Base-by-base conservation (phyloP, 2,329 filamentous ascomycete genomes). In the Trichoderma cornu-damae region DNA sequence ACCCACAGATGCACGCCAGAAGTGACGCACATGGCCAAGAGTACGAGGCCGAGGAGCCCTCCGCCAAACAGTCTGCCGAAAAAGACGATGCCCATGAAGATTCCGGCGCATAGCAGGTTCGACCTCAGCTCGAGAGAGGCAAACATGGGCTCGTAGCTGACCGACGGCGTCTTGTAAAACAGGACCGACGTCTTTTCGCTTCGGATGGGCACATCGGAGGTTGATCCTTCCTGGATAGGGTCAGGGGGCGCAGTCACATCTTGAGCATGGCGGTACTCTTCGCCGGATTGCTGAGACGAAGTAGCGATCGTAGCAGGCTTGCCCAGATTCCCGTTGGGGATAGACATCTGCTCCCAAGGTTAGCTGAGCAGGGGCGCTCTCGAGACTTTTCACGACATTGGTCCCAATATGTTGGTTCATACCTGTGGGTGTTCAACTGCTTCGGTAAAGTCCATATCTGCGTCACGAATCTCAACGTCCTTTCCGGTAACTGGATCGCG, bases 151-250 rank as follows among this genome's bases (percentile, higher is more conserved):
- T 96, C 90, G 68, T 90, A 96, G 75, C 87, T 90, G 63, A 96
- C 82, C 0, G 88, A 88, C 0, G 93, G 93, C 0, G 93, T 97
- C 14, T 94, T 93, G 71, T 96, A 93, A 72, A 97, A 97, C 28
- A 96, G 80, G 16, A 97, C 86, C 61, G 96, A 96, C 3, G 94
- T 97, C 80, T 94, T 96, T 69, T 97, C 93, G 66, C 92, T 93
- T 68, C 92, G 89, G 59, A 97, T 96, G 3, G 94, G 94, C 1
- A 97, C 91, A 72, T 97, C 94, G 24, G 90, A 92, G 0, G 93
- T 97, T 32, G 87, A 84, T 22, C 90, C 90, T 58, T 86, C 81
- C 14, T 86, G 85, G 18, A 96, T 78, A 0, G 93, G 93, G 63
- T 95, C 92, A 1, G 93, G 93, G 2, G 93, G 93, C 0, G 93